Conservation (phyloP, 2,329 filamentous ascomycete genomes). For the Paraphoma sp. region DNA sequence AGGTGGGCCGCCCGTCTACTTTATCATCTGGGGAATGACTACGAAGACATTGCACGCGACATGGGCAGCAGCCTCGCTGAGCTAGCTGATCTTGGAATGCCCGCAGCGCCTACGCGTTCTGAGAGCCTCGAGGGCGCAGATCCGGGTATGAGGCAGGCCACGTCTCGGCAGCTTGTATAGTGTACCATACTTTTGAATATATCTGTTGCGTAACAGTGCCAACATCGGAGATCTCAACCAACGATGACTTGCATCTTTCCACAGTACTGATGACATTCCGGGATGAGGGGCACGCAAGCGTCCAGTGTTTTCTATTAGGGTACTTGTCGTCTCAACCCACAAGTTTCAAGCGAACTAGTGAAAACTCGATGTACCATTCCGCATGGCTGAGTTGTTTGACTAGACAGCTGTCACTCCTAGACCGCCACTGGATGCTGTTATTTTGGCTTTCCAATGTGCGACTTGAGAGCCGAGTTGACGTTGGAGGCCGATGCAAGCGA, state of each 20-base stretch:
- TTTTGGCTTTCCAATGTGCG: slow-evolving; percentile 1
- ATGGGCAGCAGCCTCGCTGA: slow-evolving; percentile 37
- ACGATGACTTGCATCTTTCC: not conserved
- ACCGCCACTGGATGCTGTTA: not conserved
- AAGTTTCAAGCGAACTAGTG: not conserved
- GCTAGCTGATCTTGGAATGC: slow-evolving; percentile 41
- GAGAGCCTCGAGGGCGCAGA: slow-evolving; percentile 16
- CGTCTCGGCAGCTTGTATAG: slow-evolving; percentile 28
- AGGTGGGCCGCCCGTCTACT: slow-evolving; percentile 40
- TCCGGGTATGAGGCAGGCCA: slow-evolving; percentile 7
- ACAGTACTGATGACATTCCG: not conserved
- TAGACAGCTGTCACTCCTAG: not conserved
- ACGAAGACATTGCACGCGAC: slow-evolving; percentile 40
- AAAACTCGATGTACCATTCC: too few relatives aligned
- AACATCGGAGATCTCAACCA: not conserved
- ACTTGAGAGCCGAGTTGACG: slow-evolving; percentile 2
- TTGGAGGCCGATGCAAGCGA: slow-evolving; percentile 15
- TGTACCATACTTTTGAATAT: slow-evolving; percentile 14
- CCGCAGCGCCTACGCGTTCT: slow-evolving; percentile 13
- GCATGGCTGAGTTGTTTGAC: not conserved
- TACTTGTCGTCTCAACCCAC: not conserved
- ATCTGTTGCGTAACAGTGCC: slow-evolving; percentile 24
- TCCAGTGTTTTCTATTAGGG: not conserved
- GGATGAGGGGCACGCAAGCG: not conserved
- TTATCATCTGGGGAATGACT: slow-evolving; percentile 39